A percentile compares a stretch with the other conserved stretches of the same genome.
These are phyloP conservation scores for Kuraishia hungarica DNA, from an alignment of 805 yeast species.

Conservation along the genomic window DNA sequence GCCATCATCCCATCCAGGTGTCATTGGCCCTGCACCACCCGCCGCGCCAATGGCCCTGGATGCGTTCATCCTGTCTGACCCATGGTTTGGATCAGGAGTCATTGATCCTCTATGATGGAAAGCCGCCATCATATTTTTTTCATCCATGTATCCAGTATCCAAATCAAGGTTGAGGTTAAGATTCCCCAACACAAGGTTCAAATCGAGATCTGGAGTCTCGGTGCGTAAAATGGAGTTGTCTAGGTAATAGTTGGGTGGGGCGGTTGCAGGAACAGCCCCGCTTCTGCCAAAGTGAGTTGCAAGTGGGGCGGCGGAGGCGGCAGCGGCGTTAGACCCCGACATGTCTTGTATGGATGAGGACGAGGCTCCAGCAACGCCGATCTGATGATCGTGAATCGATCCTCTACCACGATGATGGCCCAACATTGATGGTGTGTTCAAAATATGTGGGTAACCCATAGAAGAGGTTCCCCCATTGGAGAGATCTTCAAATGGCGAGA, in stretches of 20 bases:
- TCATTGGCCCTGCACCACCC: no score
- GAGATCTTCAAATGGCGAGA: background rate
- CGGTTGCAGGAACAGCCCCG: background rate
- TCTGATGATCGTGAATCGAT: background rate
- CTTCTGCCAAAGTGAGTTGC: background rate
- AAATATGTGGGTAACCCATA: background rate
- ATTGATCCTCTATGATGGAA: background rate
- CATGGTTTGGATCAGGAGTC: background rate
- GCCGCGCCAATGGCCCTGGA: no score
- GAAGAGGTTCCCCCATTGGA: background rate
- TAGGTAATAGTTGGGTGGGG: background rate
- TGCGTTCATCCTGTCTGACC: background rate
- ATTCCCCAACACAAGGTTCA: background rate
- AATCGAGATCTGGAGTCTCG: constrained; percentile 1
- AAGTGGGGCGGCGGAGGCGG: background rate
- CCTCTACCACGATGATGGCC: background rate
- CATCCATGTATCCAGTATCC: background rate
- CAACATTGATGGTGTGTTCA: background rate
- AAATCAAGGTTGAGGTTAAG: constrained; percentile 3
- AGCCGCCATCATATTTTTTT: background rate
- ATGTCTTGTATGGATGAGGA: background rate
- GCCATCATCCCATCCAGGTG: background rate
- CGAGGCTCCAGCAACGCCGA: background rate
- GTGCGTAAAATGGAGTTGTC: background rate
- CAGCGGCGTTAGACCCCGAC: background rate